phyloP scores from a whole-genome alignment of 768 basidiomycete genomes.

The Cubamyces sp. region DNA sequence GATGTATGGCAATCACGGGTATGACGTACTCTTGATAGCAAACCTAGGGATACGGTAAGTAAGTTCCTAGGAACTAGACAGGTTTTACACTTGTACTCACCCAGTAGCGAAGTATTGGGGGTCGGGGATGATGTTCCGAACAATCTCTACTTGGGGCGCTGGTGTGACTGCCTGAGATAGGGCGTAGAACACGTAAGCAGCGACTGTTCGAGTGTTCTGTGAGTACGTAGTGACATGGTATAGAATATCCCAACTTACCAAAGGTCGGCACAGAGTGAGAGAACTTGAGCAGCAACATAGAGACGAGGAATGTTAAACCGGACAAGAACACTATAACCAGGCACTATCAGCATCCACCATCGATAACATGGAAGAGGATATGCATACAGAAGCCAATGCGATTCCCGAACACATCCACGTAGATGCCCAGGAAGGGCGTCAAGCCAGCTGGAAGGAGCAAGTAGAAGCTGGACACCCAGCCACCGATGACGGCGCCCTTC shows the following conservation, averaged over 20 bases:
- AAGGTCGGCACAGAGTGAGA: constrained; percentile 44
- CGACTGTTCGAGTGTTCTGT: constrained; percentile 31
- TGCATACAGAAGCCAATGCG: constrained; percentile 43
- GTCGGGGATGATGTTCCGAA: constrained; percentile 46
- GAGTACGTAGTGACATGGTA: neutral
- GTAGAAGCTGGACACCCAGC: constrained; percentile 50
- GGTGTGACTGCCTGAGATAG: constrained; percentile 42
- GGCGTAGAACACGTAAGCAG: constrained; percentile 48
- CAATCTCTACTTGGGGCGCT: constrained; percentile 43
- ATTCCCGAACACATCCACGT: constrained; percentile 44
- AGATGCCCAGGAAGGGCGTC: constrained; percentile 46
- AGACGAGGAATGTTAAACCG: constrained; percentile 43
- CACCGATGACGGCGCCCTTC: constrained; percentile 48
- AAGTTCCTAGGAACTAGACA: neutral
- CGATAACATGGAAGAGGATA: neutral
- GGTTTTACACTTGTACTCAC: constrained; percentile 24
- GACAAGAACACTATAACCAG: constrained; percentile 42
- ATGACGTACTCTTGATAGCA: constrained; percentile 44
- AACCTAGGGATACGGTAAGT: constrained; percentile 32
- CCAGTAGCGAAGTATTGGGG: constrained; percentile 47
- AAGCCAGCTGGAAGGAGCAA: constrained; percentile 44
- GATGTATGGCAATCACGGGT: neutral
- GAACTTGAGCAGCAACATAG: constrained; percentile 46
- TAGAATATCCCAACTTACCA: constrained; percentile 29
- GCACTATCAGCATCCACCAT: neutral